A percentile compares a stretch with the other conserved stretches of the same genome.
Evolutionary conservation across 2,329 filamentous ascomycete genomes (phyloP).

Genomic region (Botrytis pseudocinerea): DNA sequence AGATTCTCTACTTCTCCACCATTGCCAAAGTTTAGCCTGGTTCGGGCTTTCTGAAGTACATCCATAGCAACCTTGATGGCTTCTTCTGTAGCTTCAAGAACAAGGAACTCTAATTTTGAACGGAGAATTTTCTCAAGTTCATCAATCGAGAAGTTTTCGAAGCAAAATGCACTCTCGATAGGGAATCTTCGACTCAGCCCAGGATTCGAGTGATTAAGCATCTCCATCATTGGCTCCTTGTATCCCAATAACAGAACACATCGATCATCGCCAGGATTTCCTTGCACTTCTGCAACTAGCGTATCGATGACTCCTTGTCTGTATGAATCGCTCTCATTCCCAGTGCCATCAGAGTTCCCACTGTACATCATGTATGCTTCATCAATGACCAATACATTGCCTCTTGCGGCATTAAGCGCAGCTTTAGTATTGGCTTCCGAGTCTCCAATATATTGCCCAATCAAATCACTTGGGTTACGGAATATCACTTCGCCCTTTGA

Average conservation of each 20-base stretch:
- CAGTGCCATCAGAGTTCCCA: conserved; percentile 29
- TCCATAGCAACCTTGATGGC: conserved; percentile 55
- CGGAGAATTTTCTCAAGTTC: conserved; percentile 56
- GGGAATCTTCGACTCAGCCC: conserved; percentile 67
- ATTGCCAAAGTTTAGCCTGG: conserved; percentile 68
- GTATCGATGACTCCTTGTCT: conserved; percentile 70
- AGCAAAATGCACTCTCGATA: conserved; percentile 61
- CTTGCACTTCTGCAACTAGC: conserved; percentile 70
- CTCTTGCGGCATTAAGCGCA: conserved; percentile 62
- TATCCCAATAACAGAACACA: conserved; percentile 70
- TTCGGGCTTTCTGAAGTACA: conserved; percentile 59
- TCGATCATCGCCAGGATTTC: conserved; percentile 66
- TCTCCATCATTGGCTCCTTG: conserved; percentile 60
- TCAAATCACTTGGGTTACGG: conserved; percentile 43
- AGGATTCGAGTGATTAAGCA: conserved; percentile 59
- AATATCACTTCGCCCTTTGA: conserved; percentile 52
- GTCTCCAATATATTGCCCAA: conserved; percentile 56
- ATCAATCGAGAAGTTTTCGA: conserved; percentile 63
- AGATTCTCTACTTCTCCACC: conserved; percentile 71
- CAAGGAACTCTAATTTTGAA: conserved; percentile 50
- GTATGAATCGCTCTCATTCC: conserved; percentile 55
- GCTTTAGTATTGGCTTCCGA: conserved; percentile 70
- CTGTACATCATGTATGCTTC: conserved; percentile 56
- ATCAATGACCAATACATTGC: conserved; percentile 55
- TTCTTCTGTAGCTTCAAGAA: conserved; percentile 46